Percentiles rank a stretch among this genome's conserved stretches.
Evolutionary conservation across 371 early-diverging fungal species (phyloP).

Genomic region (Rhizopus stolonifer): DNA sequence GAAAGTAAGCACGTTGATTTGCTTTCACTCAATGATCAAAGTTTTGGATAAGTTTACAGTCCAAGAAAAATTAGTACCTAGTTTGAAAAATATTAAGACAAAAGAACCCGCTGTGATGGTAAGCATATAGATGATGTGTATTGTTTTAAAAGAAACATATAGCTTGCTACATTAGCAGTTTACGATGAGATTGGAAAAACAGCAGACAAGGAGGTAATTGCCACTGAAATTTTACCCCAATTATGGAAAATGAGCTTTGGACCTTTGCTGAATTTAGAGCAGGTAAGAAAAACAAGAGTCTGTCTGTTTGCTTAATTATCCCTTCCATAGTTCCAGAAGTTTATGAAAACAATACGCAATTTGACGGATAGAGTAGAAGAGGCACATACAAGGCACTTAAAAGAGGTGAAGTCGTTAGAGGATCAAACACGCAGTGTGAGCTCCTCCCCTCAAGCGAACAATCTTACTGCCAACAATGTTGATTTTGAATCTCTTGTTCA

Average conservation of each 20-base stretch:
- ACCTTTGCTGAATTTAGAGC: conserved; percentile 64
- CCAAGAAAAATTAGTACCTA: conserved; percentile 73
- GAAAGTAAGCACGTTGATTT: conserved; percentile 74
- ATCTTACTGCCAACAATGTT: conserved; percentile 7
- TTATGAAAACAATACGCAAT: conserved; percentile 68
- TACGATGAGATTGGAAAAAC: conserved; percentile 77
- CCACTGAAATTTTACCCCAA: conserved; percentile 75
- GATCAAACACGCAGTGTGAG: conserved; percentile 54
- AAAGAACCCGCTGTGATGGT: conserved; percentile 79
- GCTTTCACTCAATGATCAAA: conserved; percentile 74
- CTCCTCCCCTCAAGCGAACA: conserved; percentile 10
- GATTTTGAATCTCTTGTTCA: conserved; percentile 44
- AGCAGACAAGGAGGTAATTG: conserved; percentile 74
- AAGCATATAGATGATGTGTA: conserved; percentile 11
- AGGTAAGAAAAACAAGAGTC: conserved; percentile 41
- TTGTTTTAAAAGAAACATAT: conserved; percentile 1
- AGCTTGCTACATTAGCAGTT: conserved; percentile 77
- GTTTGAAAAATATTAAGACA: conserved; percentile 74
- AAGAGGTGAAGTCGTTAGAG: conserved; percentile 58
- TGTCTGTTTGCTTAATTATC: neutral
- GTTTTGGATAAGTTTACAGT: conserved; percentile 72
- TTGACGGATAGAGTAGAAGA: conserved; percentile 65
- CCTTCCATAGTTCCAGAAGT: conserved; percentile 56
- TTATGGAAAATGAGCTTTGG: conserved; percentile 80
- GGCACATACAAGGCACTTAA: conserved; percentile 64